Conservation (phyloP, 805 yeast species). For the Teunomyces cretensis region DNA sequence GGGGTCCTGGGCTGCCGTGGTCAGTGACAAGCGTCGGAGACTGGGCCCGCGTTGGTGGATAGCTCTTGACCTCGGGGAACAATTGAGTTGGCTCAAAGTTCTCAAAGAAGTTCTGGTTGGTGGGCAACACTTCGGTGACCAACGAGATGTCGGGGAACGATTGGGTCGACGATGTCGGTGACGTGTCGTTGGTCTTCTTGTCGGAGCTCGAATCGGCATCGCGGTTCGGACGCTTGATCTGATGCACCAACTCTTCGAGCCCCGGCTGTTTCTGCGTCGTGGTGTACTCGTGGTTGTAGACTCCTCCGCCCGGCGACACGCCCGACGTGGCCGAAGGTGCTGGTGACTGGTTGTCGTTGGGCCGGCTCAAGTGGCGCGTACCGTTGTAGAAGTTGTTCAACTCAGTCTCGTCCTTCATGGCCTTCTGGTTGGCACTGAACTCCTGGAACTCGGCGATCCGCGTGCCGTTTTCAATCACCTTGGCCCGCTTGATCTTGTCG, state of each 20-base stretch:
- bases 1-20: constrained; percentile 9
- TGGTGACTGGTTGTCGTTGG: constrained; percentile 9
- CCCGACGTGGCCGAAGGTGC: constrained; percentile 22
- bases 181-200: constrained; percentile 20
- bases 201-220: constrained; percentile 1
- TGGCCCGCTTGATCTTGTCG: constrained; percentile 41
- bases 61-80: constrained; percentile 45
- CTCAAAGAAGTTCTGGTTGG: constrained; percentile 44
- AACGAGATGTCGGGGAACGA: constrained; percentile 56
- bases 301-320: constrained; percentile 27
- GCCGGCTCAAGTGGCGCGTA: not conserved
- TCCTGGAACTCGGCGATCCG: constrained; percentile 41
- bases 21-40: constrained; percentile 22
- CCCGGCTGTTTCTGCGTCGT: constrained; percentile 17
- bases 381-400: constrained; percentile 17
- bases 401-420: constrained; percentile 17
- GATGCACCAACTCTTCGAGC: constrained; percentile 35
- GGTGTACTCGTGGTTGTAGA: constrained; percentile 13
- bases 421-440: constrained; percentile 22
- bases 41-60: constrained; percentile 38
- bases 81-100: constrained; percentile 59
- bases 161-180: constrained; percentile 35
- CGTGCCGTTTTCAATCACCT: constrained; percentile 38
- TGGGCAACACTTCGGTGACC: constrained; percentile 52
- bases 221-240: constrained; percentile 23